Evolutionary conservation across 129 eudicot genomes (phyloP).

Genomic region (Centella asiatica): DNA sequence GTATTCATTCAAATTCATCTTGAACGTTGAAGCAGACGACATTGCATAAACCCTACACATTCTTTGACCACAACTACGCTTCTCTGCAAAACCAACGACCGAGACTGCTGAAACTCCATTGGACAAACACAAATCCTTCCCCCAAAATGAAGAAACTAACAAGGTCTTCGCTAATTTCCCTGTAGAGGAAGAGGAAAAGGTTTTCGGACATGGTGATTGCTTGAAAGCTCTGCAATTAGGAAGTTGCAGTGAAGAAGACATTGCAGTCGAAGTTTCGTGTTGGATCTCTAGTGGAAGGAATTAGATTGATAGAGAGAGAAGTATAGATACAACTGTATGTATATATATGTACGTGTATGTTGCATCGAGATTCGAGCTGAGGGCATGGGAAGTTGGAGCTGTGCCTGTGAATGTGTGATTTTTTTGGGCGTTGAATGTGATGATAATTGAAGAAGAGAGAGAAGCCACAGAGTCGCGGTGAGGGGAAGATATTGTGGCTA

Average conservation of each 20-base stretch:
- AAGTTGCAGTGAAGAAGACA: constrained; percentile 31
- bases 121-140: constrained; percentile 24
- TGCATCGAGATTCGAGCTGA: constrained; percentile 13
- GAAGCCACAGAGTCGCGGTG: constrained; percentile 14
- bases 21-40: constrained; percentile 51
- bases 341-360: background rate
- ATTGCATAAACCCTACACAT: constrained; percentile 48
- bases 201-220: constrained; percentile 17
- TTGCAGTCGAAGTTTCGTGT: background rate
- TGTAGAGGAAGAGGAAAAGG: constrained; percentile 10
- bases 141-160: constrained; percentile 33
- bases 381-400: background rate
- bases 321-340: background rate
- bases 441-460: constrained; percentile 8
- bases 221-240: constrained; percentile 23
- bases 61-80: constrained; percentile 10
- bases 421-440: background rate
- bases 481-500: constrained; percentile 2
- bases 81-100: constrained; percentile 6
- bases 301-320: too few species aligned
- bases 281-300: background rate
- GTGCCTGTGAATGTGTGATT: background rate
- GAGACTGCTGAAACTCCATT: constrained; percentile 21
- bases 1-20: constrained; percentile 91
- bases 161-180: constrained; percentile 10